Conservation (phyloP, 345 rosid genomes). For the Euphorbia lathyris region DNA sequence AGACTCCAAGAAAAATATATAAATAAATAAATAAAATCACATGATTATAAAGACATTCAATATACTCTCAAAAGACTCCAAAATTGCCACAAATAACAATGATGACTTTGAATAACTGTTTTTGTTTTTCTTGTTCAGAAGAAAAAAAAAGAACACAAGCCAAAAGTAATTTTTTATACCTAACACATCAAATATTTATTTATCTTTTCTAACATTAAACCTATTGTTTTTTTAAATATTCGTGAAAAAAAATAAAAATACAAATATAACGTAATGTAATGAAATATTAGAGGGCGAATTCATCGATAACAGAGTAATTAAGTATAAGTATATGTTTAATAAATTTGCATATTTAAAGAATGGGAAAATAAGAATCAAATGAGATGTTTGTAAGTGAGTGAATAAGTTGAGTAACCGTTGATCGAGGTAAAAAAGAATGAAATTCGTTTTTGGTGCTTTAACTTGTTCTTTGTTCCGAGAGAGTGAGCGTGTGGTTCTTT, state of each 20-base stretch:
- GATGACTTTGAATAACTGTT: constrained; percentile 10
- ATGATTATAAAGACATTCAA: background rate
- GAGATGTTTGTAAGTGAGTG: background rate
- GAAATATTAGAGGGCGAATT: too few relatives aligned
- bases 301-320: too few relatives aligned
- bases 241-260: too few relatives aligned
- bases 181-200: too few relatives aligned
- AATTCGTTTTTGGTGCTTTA: constrained; percentile 24
- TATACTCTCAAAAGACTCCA: constrained; percentile 46
- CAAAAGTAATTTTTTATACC: too few relatives aligned
- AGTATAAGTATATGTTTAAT: too few relatives aligned
- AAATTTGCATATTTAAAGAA: too few relatives aligned
- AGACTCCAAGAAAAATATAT: constrained; percentile 4
- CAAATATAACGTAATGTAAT: too few relatives aligned
- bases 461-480: background rate
- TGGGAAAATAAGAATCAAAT: constrained; percentile 18
- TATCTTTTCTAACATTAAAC: too few relatives aligned
- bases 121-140: background rate
- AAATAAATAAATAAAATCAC: background rate
- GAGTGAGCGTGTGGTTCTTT: constrained; percentile 23
- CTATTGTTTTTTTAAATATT: too few relatives aligned
- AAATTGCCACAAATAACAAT: constrained; percentile 22
- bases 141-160: constrained; percentile 8
- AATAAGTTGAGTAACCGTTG: background rate
- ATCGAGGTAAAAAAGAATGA: background rate